Conservation (phyloP, 768 basidiomycete species). For the Ramaria rubella region DNA sequence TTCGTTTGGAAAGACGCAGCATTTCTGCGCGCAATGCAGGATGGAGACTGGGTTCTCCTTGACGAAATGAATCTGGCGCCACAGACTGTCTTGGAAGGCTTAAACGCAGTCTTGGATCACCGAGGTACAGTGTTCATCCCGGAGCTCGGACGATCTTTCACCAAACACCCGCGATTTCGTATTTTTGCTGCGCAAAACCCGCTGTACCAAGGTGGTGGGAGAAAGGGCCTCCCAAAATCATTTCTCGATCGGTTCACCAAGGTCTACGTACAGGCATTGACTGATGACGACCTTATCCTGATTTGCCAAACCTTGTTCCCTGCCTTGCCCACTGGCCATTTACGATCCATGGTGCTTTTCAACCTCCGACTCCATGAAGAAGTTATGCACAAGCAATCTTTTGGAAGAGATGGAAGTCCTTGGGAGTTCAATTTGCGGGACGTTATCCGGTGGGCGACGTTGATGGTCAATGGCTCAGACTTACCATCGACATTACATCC, state of each 20-base stretch:
- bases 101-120: constrained; percentile 94
- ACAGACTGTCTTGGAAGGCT: constrained; percentile 92
- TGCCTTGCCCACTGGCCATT: constrained; percentile 40
- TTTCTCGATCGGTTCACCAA: constrained; percentile 99
- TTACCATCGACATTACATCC: constrained; percentile 37
- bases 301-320: constrained; percentile 76
- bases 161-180: constrained; percentile 86
- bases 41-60: constrained; percentile 96
- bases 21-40: constrained; percentile 85
- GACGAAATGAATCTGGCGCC: constrained; percentile 99
- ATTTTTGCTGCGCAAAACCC: constrained; percentile 99
- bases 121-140: constrained; percentile 93
- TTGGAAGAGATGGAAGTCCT: constrained; percentile 77
- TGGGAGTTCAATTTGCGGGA: constrained; percentile 99
- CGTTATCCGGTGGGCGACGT: constrained; percentile 79
- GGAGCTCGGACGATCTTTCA: constrained; percentile 85
- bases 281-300: constrained; percentile 64
- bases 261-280: constrained; percentile 86
- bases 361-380: constrained; percentile 66
- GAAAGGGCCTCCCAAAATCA: constrained; percentile 95
- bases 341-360: constrained; percentile 77
- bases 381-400: constrained; percentile 53
- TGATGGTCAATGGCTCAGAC: constrained; percentile 23
- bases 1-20: constrained; percentile 98
- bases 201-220: constrained; percentile 88